Evolutionary conservation across 305 asterid genomes (phyloP), one percentile per base, ranked within the genome.

Genomic region (Fraxinus sp.): DNA sequence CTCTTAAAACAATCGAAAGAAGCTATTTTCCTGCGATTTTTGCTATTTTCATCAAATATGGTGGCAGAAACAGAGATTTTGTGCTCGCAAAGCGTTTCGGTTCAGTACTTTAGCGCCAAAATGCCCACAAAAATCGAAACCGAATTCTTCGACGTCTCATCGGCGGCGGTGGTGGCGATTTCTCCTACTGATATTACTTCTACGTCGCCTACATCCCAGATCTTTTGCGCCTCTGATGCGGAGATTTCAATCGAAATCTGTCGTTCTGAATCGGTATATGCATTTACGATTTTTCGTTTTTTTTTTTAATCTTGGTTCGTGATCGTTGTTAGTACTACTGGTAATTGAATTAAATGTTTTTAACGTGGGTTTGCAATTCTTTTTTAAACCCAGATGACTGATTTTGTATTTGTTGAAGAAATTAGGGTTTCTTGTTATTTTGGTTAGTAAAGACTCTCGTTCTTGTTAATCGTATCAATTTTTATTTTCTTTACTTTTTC

Each of bases 211-310:
- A 30, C 44, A 36, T 70, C 82, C 24, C 82, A 80, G 62, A 78
- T 78, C n/a, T 52, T 77, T 77, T 7, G 81, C 18, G 26, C 81
- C 13, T 24, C 81, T 13, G 85, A 80, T 59, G 72, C 84, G 24
- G 52, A 74, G 78, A 72, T 76, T 20, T 78, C 89, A 37, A 66
- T 85, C 77, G 88, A 88, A 57, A 81, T 88, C 81, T 86, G 88
- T 78, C 88, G 89, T 36, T 84, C 89, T 59, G 91, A 88, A 77
- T 90, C 91, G 83, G 93, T 87, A 37, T 18, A 87, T 46, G 4
- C 2, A 62, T 62, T 20, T 62, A 22, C 28, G 6, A 4, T 16
- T 0, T 1, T 75, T 16, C 5, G 0, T 33, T 73, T 37, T 71
- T 39, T 37, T 76, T 39, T 46, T 22, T 22, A 62, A 33, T 76